Evolutionary conservation across 352 stramenopile species (phyloP), one percentile per base, ranked within the genome.

Genomic region (Chrysophaeum taylorii): DNA sequence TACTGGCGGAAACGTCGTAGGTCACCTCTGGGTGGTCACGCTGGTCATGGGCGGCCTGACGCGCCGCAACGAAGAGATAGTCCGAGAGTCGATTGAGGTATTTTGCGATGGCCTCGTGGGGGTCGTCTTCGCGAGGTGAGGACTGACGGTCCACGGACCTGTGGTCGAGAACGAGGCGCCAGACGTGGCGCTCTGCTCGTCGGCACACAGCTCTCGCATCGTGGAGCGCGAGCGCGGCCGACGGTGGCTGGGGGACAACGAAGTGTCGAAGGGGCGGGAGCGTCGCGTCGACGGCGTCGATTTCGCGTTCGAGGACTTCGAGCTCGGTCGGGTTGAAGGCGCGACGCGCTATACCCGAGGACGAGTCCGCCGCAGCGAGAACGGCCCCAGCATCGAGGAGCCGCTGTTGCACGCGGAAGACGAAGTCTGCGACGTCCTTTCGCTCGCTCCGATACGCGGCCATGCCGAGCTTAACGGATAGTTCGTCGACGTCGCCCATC

Each of bases 51-150:
- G 52, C 52, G 5, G 52, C 52, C 12, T 14, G 9, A 31, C 52
- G 52, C n/a, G 52, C 52, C 9, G 52, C 52, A 15, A 38, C 52
- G 52, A 63, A 63, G 4, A 63, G 52, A 23, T 27, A 63, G 33
- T 63, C 52, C 52, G 52, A 63, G 52, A 63, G 52, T 7, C 52
- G 52, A 31, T 63, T 63, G 5, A 63, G 52, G 52, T 31, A 63
- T 31, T 23, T 35, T 25, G 52, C 52, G 27, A 63, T 31, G 27
- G 52, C 7, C 27, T 63, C 25, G 52, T 4, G 27, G 9, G 52
- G 27, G 27, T 41, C 25, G 18, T 61, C 18, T 7, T 61, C 50
- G 16, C 31, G n/a, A n/a, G n/a, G n/a, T n/a, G n/a, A n/a, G n/a
- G n/a, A n/a, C n/a, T n/a, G n/a, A n/a, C n/a, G n/a, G n/a, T n/a